Base-by-base conservation (phyloP, 768 basidiomycete species). In the Kwoniella botswanensis region DNA sequence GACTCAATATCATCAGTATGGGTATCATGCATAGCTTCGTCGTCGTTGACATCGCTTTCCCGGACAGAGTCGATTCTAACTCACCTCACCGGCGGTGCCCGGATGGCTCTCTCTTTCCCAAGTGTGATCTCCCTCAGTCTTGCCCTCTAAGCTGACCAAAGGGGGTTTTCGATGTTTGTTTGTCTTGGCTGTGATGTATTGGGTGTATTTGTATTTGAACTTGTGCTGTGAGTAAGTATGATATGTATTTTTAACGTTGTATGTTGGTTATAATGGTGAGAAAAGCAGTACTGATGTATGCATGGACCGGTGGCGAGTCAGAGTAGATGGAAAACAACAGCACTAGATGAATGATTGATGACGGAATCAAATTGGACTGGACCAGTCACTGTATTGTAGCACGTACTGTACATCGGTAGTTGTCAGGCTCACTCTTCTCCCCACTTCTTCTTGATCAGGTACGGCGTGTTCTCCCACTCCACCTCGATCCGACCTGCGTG, bases 11-110 rank as follows among this genome's bases (percentile, higher is more conserved):
- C 10, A 22, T n/a, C 18, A 44, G 17, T 13, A 35, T 46, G 18
- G 43, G 42, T 61, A 43, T 24, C 26, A 61, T 61, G 42, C 59
- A 61, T 61, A 61, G 59, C 59, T 61, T 61, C 15, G 21, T 61
- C 26, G 59, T 61, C 35, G 17, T 11, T 15, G 35, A 61, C 35
- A 42, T 43, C 42, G 41, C 41, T 26, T 43, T 44, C 18, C 42
- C 59, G 59, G 35, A 44, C 41, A 42, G 42, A 61, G 29, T 61
- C 35, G 41, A 26, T 42, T 43, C 59, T 21, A 24, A 55, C 54
- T 55, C 54, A 55, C 54, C 59, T 61, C 10, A 43, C 59, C 59
- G 59, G 59, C 59, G 35, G 59, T 61, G 22, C 13, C 59, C 59
- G 59, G 59, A 61, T 21, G 15, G 18, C 35, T 61, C 59, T 44